Conservation (phyloP, 495 filamentous ascomycete species). For the Chaetomidium leptoderma region DNA sequence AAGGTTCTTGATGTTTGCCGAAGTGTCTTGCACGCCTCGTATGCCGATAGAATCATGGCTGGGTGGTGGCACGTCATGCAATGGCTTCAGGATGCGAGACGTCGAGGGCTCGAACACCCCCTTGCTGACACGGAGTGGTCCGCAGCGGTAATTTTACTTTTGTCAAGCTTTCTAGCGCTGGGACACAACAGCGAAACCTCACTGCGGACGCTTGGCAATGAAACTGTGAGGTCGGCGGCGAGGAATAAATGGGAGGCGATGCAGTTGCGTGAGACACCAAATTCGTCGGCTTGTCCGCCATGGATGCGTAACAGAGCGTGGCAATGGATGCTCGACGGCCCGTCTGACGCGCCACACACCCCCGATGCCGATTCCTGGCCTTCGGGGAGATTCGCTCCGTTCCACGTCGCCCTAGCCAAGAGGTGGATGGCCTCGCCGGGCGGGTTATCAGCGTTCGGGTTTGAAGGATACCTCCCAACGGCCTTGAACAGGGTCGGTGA, state of each 20-base stretch:
- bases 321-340: conserved; percentile 67
- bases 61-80: conserved; percentile 74
- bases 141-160: conserved; percentile 65
- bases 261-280: conserved; percentile 34
- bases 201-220: conserved; percentile 5
- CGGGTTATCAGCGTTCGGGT: conserved; percentile 49
- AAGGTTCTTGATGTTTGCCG: conserved; percentile 57
- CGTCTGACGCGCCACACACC: conserved; percentile 16
- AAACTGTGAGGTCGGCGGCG: neutral
- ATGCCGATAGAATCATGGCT: conserved; percentile 60
- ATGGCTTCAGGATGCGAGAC: conserved; percentile 55
- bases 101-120: conserved; percentile 23
- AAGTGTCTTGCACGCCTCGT: conserved; percentile 55
- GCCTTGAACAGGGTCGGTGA: conserved; percentile 49
- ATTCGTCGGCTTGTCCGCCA: conserved; percentile 53
- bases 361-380: conserved; percentile 21
- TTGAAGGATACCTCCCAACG: conserved; percentile 59
- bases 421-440: conserved; percentile 56
- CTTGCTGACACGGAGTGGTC: conserved; percentile 69
- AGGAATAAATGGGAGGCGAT: conserved; percentile 38
- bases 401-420: conserved; percentile 38
- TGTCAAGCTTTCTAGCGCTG: conserved; percentile 48
- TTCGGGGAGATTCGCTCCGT: conserved; percentile 41
- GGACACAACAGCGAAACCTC: conserved; percentile 24
- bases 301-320: conserved; percentile 68